Percentiles rank a stretch among this genome's conserved stretches.
These are phyloP conservation scores for Lophiotrema nucula DNA, from an alignment of 495 filamentous ascomycete genomes.

Conservation along the genomic window DNA sequence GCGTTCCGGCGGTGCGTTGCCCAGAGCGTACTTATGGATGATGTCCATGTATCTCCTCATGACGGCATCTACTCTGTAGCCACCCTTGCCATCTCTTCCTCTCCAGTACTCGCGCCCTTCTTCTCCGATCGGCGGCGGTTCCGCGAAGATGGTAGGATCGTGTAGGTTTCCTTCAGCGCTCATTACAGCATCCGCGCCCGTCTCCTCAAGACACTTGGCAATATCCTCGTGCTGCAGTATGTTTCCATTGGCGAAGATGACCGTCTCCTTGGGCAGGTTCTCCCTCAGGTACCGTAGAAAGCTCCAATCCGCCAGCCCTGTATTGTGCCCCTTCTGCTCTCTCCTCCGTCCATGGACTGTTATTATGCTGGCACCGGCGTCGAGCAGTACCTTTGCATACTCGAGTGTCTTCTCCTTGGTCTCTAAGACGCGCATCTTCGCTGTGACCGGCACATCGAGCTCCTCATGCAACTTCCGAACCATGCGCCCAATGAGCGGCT, in stretches of 20 bases:
- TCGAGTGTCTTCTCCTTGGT: conserved; percentile 79
- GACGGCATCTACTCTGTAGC: conserved; percentile 85
- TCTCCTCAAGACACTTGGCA: conserved; percentile 73
- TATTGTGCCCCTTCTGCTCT: conserved; percentile 95
- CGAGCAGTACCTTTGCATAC: conserved; percentile 85
- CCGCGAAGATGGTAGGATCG: conserved; percentile 82
- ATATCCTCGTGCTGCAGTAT: conserved; percentile 81
- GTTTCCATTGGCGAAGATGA: conserved; percentile 96
- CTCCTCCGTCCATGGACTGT: conserved; percentile 86
- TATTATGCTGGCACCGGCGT: conserved; percentile 86
- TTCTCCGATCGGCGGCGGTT: conserved; percentile 59
- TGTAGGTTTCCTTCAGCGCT: conserved; percentile 90
- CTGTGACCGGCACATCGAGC: conserved; percentile 79
- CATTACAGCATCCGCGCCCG: conserved; percentile 92
- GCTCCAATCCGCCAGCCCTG: conserved; percentile 89
- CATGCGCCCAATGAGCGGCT: conserved; percentile 72
- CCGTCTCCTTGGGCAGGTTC: conserved; percentile 78
- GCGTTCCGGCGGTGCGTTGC: conserved; percentile 58
- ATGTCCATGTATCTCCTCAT: conserved; percentile 88
- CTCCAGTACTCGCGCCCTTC: conserved; percentile 82
- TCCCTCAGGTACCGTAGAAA: conserved; percentile 79
- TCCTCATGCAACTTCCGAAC: conserved; percentile 73
- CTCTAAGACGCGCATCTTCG: conserved; percentile 90
- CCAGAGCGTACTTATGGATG: conserved; percentile 71
- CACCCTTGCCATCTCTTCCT: conserved; percentile 74